phyloP scores from a whole-genome alignment of 225 moss, liverwort and hornwort species.

The Polytrichum commune region DNA sequence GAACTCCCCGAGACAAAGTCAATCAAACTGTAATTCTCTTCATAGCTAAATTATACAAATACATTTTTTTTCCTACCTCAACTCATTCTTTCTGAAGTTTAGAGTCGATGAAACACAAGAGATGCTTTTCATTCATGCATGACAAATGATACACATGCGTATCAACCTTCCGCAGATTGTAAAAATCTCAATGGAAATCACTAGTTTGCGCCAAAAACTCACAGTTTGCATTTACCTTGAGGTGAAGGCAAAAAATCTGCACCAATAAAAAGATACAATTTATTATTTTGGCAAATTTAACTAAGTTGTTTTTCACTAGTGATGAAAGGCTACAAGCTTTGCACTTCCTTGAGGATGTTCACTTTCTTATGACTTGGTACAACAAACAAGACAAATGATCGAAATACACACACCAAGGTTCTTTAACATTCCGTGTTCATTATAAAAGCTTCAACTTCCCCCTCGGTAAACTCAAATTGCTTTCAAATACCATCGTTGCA shows the following conservation, averaged over 20 bases:
- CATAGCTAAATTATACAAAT: no score
- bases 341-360: neutral
- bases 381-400: no score
- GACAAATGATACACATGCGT: constrained; percentile 94
- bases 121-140: constrained; percentile 96
- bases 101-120: constrained; percentile 91
- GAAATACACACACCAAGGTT: no score
- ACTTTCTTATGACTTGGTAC: neutral
- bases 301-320: no score
- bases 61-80: constrained; percentile 37
- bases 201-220: constrained; percentile 92
- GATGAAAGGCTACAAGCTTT: constrained; percentile 23
- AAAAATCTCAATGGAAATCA: constrained; percentile 88
- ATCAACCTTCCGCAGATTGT: constrained; percentile 91
- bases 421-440: no score
- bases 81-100: constrained; percentile 82
- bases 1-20: no score
- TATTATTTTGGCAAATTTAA: no score
- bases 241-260: constrained; percentile 89
- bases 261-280: no score
- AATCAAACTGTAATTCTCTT: no score
- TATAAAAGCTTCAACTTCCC: no score
- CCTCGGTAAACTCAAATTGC: no score
- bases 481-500: no score
- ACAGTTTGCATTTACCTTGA: constrained; percentile 90